A percentile compares a stretch with the other conserved stretches of the same genome.
These are phyloP conservation scores for Allium cepa DNA, from an alignment of 106 monocot genomes.

Conservation along the genomic window DNA sequence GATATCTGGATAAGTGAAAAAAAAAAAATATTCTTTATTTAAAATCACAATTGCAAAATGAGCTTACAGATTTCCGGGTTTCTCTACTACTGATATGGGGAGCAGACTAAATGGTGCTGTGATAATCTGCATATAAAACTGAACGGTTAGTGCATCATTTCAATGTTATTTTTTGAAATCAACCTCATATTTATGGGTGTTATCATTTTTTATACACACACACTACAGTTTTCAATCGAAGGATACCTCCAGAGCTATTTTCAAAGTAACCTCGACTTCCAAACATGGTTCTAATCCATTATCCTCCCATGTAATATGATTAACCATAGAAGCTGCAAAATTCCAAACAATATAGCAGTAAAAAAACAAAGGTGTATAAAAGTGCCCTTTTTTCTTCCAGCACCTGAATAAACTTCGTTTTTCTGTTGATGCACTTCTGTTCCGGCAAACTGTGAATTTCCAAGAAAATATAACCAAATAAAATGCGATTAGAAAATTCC, in stretches of 20 bases:
- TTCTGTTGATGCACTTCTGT: constrained; percentile 45
- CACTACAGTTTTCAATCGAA: no score
- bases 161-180: no score
- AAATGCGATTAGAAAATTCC: background rate
- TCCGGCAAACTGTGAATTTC: constrained; percentile 62
- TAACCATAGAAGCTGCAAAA: constrained; percentile 77
- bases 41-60: background rate
- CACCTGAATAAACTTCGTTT: constrained; percentile 74
- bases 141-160: background rate
- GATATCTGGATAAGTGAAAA: background rate
- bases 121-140: constrained; percentile 32
- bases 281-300: constrained; percentile 39
- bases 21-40: background rate
- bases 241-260: constrained; percentile 58
- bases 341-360: no score
- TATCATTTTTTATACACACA: no score
- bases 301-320: constrained; percentile 69
- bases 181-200: no score
- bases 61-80: constrained; percentile 81
- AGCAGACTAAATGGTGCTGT: constrained; percentile 75
- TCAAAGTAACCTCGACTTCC: constrained; percentile 60
- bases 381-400: no score
- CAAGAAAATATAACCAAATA: constrained; percentile 3
- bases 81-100: constrained; percentile 75
- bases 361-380: no score